phyloP scores from a whole-genome alignment of 2,329 filamentous ascomycete genomes.

The Chalaropsis thielavioides region DNA sequence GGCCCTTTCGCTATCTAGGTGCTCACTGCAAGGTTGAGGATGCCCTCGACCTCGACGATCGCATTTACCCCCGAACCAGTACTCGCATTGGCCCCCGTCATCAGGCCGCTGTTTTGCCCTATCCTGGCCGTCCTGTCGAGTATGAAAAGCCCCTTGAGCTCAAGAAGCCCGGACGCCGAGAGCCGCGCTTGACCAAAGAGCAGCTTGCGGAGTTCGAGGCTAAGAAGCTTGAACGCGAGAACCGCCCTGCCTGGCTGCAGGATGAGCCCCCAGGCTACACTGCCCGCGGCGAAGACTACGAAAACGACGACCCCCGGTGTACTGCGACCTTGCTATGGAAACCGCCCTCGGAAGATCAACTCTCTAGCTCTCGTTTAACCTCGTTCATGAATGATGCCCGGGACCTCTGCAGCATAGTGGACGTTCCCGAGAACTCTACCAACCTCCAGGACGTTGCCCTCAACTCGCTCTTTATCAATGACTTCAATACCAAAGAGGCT shows the following conservation, averaged over 20 bases:
- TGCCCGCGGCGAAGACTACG: slow-evolving; percentile 63
- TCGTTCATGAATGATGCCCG: slow-evolving; percentile 62
- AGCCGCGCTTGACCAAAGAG: slow-evolving; percentile 66
- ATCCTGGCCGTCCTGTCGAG: slow-evolving; percentile 77
- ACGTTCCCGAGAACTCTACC: slow-evolving; percentile 61
- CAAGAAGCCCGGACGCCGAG: slow-evolving; percentile 70
- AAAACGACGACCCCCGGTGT: slow-evolving; percentile 55
- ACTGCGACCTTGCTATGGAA: slow-evolving; percentile 69
- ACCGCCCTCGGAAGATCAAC: slow-evolving; percentile 45
- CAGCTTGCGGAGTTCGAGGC: slow-evolving; percentile 64
- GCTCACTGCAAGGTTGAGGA: slow-evolving; percentile 94
- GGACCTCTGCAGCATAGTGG: slow-evolving; percentile 48
- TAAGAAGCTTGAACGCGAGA: slow-evolving; percentile 64
- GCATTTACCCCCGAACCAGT: slow-evolving; percentile 90
- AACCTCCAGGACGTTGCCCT: slow-evolving; percentile 80
- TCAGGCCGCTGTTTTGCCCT: slow-evolving; percentile 71
- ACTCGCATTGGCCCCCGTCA: slow-evolving; percentile 83
- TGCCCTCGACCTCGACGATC: slow-evolving; percentile 89
- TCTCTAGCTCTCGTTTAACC: slow-evolving; percentile 47
- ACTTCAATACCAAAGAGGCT: slow-evolving; percentile 57
- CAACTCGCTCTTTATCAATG: slow-evolving; percentile 54
- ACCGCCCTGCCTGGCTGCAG: slow-evolving; percentile 82
- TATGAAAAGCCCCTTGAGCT: slow-evolving; percentile 78
- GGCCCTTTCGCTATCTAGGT: slow-evolving; percentile 91
- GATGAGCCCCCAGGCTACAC: slow-evolving; percentile 83